Evolutionary conservation across 306 rosid genomes (phyloP), one percentile per base, ranked within the genome.

Genomic region (Cicer arietinum): DNA sequence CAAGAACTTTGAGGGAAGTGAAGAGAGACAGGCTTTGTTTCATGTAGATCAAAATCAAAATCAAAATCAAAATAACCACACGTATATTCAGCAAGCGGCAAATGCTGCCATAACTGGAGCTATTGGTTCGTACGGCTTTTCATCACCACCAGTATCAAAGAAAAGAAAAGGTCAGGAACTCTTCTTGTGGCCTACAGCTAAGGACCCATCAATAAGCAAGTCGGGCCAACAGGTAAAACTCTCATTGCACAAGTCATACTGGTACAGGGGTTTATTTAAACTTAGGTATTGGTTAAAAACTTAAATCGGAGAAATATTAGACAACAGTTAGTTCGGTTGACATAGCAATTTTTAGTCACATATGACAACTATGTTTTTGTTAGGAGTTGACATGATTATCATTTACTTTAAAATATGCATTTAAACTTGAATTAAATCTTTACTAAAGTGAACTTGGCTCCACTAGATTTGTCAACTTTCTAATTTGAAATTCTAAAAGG

Each of bases 61-160:
- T 25, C 35, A 30, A 30, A 30, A 30, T 30, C 35, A 30, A 82
- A 89, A 83, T 77, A 90, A 85, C 87, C 90, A 78, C 82, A 84
- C 85, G 43, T 82, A 82, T 81, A 79, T 89, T 85, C 99, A 92
- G 84, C 98, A 89, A 87, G 97, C 94, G 22, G 99, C 99, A 69
- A 95, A 95, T 87, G 99, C 99, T 82, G 97, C 99, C 86, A 92
- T 95, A 80, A 95, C 98, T 79, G 99, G 97, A 80, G 99, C 98
- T 76, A 88, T 92, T 83, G 99, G 98, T 69, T 89, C 98, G 83
- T 92, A 96, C 62, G 99, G 99, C 30, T 95, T 78, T 84, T 86
- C 89, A 57, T 85, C 94, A 6, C 99, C 97, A 60, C 92, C 97
- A 14, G 84, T 84, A 76, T 81, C 98, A 70, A 92, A 83, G 86